These are phyloP conservation scores for Acer campestre DNA, from an alignment of 345 rosid species.

Conservation along the genomic window DNA sequence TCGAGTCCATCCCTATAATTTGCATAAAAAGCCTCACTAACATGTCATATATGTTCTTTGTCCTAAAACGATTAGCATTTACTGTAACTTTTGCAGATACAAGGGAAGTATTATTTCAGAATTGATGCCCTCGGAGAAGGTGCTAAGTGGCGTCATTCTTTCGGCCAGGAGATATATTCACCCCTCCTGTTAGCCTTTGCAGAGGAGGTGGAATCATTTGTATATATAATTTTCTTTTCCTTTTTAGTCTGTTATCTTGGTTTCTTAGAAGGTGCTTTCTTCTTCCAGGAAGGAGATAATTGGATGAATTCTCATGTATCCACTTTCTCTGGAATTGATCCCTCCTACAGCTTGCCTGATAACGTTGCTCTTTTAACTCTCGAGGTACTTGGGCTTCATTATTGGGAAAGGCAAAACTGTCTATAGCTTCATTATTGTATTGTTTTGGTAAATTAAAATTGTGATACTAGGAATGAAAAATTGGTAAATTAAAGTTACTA, in stretches of 20 bases:
- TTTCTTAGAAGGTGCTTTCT: slow-evolving; percentile 16
- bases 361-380: slow-evolving; percentile 85
- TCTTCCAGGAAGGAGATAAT: slow-evolving; percentile 60
- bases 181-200: slow-evolving; percentile 86
- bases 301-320: slow-evolving; percentile 57
- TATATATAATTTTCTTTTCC: background rate
- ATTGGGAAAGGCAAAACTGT: background rate
- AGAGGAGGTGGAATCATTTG: slow-evolving; percentile 54
- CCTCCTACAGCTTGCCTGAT: slow-evolving; percentile 77
- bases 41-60: background rate
- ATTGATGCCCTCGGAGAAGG: slow-evolving; percentile 88
- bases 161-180: slow-evolving; percentile 94
- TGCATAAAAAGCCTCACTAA: background rate
- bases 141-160: slow-evolving; percentile 91
- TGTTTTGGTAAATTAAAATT: slow-evolving; percentile 1
- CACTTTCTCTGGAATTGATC: slow-evolving; percentile 73
- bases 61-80: background rate
- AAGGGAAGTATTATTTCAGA: slow-evolving; percentile 88
- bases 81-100: slow-evolving; percentile 54
- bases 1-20: background rate
- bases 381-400: slow-evolving; percentile 51
- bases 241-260: background rate
- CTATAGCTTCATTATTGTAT: background rate
- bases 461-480: background rate
- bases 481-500: background rate